These are phyloP conservation scores for Sindora glabra DNA, from an alignment of 306 rosid genomes.

Conservation along the genomic window DNA sequence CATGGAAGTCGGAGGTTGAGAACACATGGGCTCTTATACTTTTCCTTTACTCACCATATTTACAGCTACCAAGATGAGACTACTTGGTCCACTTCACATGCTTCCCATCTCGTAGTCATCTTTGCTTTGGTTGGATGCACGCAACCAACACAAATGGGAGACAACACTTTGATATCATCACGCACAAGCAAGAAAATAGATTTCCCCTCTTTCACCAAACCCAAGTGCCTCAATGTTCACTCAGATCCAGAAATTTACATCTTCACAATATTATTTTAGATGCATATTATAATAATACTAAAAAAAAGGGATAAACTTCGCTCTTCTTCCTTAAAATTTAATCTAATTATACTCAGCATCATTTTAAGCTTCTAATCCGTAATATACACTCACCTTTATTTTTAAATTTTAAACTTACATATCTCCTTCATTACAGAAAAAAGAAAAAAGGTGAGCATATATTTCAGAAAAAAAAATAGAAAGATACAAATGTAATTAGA, in stretches of 20 bases:
- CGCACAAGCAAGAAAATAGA: neutral
- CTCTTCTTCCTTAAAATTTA: no score
- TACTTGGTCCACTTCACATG: slow-evolving; percentile 19
- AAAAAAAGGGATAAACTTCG: no score
- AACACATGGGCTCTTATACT: slow-evolving; percentile 20
- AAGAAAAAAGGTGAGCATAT: no score
- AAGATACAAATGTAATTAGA: no score
- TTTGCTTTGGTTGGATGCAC: slow-evolving; percentile 9
- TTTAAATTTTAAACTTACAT: no score
- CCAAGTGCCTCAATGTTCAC: neutral
- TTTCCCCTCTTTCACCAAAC: slow-evolving; percentile 11
- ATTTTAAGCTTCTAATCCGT: no score
- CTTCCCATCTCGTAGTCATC: slow-evolving; percentile 2
- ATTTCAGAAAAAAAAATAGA: no score
- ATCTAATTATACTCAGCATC: no score
- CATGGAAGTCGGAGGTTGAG: neutral
- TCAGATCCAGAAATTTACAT: neutral
- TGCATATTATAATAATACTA: no score
- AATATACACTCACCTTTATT: no score
- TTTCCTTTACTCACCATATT: slow-evolving; percentile 3
- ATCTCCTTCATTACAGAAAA: no score
- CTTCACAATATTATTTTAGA: slow-evolving; percentile 7
- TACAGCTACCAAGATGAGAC: neutral
- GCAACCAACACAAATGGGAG: neutral
- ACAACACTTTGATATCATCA: neutral